phyloP scores from a whole-genome alignment of 1,139 yeast genomes.

The Casaregolazyma lundiana region DNA sequence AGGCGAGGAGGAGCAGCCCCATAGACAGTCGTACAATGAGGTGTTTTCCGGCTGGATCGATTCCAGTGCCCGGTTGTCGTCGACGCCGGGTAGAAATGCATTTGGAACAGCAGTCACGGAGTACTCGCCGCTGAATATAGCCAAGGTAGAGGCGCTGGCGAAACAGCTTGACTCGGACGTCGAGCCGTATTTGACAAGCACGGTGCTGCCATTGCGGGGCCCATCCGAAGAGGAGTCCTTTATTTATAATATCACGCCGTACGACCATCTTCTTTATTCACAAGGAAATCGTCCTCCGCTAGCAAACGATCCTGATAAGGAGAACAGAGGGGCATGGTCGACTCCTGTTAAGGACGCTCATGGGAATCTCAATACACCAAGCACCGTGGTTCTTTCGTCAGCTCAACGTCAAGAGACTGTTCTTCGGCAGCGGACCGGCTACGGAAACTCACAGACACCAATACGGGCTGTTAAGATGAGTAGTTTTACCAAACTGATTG shows the following conservation, averaged over 20 bases:
- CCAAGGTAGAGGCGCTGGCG: conserved; percentile 8
- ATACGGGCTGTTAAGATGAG: conserved; percentile 28
- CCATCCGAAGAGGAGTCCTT: background rate
- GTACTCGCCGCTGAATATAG: conserved; percentile 6
- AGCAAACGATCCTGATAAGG: conserved; percentile 5
- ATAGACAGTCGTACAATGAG: background rate
- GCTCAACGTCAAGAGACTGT: conserved; percentile 9
- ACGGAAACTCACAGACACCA: conserved; percentile 20
- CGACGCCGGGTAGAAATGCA: background rate
- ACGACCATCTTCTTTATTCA: conserved; percentile 8
- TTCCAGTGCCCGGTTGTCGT: background rate
- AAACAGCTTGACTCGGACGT: conserved; percentile 8
- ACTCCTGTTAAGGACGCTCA: conserved; percentile 3
- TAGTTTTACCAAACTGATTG: conserved; percentile 26
- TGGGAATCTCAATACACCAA: conserved; percentile 4
- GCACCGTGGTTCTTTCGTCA: conserved; percentile 1
- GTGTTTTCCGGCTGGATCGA: conserved; percentile 7
- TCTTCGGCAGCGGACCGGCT: conserved; percentile 6
- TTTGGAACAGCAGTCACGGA: background rate
- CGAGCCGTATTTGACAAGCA: conserved; percentile 7
- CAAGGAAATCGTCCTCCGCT: background rate
- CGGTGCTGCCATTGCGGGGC: conserved; percentile 4
- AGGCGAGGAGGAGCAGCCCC: background rate
- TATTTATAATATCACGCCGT: conserved; percentile 9
- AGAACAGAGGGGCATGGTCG: conserved; percentile 2